These are phyloP conservation scores for Bipolaris bicolor DNA, from an alignment of 2,329 filamentous ascomycete species.

Conservation along the genomic window DNA sequence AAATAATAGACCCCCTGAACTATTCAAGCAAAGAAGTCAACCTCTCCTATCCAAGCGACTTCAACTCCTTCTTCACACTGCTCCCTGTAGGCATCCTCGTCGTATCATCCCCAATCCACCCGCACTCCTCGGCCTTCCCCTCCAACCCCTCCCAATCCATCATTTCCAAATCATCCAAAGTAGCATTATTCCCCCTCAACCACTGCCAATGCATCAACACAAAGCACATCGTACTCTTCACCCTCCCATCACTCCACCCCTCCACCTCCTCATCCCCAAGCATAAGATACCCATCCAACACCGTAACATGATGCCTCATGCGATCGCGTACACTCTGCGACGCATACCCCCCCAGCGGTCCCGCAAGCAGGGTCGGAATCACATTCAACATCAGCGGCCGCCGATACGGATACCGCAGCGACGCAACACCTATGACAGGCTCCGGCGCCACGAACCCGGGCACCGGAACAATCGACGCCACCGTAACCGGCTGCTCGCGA, in stretches of 20 bases:
- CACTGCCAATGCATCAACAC: constrained; percentile 38
- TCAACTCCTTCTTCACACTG: neutral
- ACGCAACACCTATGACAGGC: too few species aligned
- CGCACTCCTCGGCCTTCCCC: constrained; percentile 29
- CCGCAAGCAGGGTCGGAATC: constrained; percentile 31
- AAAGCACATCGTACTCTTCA: constrained; percentile 14
- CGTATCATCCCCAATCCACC: constrained; percentile 34
- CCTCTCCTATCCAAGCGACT: neutral
- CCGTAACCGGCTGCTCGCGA: constrained; percentile 12
- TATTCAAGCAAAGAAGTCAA: neutral
- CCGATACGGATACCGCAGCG: neutral
- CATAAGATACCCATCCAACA: constrained; percentile 31
- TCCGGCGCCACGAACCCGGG: neutral
- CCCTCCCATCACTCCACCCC: constrained; percentile 19
- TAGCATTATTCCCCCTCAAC: constrained; percentile 34
- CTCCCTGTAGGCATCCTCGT: neutral
- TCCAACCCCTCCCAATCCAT: constrained; percentile 33
- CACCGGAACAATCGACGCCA: constrained; percentile 10
- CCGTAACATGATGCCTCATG: constrained; percentile 42
- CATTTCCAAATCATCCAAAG: constrained; percentile 33
- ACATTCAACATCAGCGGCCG: constrained; percentile 28
- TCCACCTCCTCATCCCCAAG: constrained; percentile 28
- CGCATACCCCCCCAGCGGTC: constrained; percentile 19
- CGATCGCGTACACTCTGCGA: constrained; percentile 28
- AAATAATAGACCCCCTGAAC: neutral